Evolutionary conservation across 352 stramenopile genomes (phyloP).

Genomic region (Plasmopara viticola): DNA sequence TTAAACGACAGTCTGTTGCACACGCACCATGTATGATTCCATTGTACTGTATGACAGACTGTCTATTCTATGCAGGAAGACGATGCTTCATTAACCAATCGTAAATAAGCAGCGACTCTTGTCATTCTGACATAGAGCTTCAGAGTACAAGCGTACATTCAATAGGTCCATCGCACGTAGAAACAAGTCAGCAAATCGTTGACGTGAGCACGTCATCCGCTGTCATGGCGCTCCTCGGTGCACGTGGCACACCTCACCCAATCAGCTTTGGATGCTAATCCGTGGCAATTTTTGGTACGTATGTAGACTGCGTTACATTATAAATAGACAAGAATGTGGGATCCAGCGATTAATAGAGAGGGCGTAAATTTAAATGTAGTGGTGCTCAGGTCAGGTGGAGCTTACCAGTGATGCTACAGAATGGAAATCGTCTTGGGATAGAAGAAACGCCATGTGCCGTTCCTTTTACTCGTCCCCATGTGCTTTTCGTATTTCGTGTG

Average conservation of each 20-base stretch:
- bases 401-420: not conserved
- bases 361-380: not conserved
- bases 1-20: too few species aligned
- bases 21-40: too few species aligned
- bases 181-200: conserved; percentile 4
- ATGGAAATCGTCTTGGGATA: not conserved
- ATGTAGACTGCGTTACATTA: not conserved
- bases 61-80: too few species aligned
- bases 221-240: conserved; percentile 1
- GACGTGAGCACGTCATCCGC: conserved; percentile 11
- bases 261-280: conserved; percentile 10
- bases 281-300: not conserved
- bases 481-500: conserved; percentile 6
- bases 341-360: not conserved
- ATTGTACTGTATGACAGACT: too few species aligned
- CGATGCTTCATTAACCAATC: too few species aligned
- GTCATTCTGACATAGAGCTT: too few species aligned
- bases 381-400: not conserved
- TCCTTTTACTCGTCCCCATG: not conserved
- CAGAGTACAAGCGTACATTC: too few species aligned
- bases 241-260: conserved; percentile 22
- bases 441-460: not conserved
- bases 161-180: not conserved
- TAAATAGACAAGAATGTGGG: conserved; percentile 8
- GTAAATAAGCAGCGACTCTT: too few species aligned